These are phyloP conservation scores for Globisporangium yorkense DNA, from an alignment of 352 stramenopile species.

Conservation along the genomic window DNA sequence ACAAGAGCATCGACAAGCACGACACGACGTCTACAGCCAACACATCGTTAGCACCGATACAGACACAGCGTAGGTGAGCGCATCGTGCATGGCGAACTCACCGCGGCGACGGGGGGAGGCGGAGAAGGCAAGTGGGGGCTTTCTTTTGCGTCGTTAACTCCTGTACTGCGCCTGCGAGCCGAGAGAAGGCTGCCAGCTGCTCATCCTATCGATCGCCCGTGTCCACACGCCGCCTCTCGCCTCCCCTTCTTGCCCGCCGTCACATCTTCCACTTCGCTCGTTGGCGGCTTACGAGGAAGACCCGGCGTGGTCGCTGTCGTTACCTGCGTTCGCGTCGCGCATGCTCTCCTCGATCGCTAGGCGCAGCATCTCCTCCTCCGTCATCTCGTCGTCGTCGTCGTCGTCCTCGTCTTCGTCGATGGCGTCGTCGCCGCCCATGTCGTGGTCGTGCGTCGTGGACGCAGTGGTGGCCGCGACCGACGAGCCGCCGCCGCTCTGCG, in stretches of 20 bases:
- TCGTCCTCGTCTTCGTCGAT: slow-evolving; percentile 48
- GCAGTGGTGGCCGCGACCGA: slow-evolving; percentile 64
- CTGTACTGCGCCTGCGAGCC: not conserved
- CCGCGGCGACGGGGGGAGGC: not conserved
- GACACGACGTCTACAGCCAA: not conserved
- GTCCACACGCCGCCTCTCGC: not conserved
- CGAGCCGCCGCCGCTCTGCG: slow-evolving; percentile 58
- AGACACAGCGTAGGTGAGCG: not conserved
- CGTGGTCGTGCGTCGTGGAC: slow-evolving; percentile 69
- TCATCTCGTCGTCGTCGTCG: slow-evolving; percentile 80
- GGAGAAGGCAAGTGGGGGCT: not conserved
- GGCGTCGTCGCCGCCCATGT: slow-evolving; percentile 75
- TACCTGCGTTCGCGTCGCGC: slow-evolving; percentile 72
- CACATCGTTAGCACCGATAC: not conserved
- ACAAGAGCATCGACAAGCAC: not conserved
- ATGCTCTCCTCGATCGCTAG: slow-evolving; percentile 86
- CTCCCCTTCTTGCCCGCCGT: not conserved
- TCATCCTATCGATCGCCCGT: not conserved
- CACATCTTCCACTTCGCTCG: not conserved
- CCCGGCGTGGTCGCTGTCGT: slow-evolving; percentile 32
- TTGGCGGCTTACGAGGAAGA: slow-evolving; percentile 34
- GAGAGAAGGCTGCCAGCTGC: not conserved
- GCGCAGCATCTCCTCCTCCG: slow-evolving; percentile 79
- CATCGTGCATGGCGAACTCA: not conserved
- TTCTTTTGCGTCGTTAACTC: slow-evolving; percentile 5